Base-by-base conservation (phyloP, 1,139 yeast species). In the Pichia terricola region DNA sequence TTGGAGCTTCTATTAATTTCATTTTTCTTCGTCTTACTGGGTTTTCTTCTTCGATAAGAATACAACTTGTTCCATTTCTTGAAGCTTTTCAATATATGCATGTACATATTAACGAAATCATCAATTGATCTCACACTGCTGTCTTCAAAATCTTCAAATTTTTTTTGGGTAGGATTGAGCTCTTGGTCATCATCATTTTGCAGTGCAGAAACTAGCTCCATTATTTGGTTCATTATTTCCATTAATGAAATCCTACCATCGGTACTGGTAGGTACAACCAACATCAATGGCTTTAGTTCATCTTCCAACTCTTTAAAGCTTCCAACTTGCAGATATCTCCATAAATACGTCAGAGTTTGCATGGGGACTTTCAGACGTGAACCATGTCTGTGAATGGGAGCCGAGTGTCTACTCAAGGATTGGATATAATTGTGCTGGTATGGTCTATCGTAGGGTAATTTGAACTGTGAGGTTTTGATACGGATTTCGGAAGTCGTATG, bases 191-290 rank as follows among this genome's bases (percentile, higher is more conserved):
- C 38, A 25, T 28, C 41, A 8, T 34, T 34, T 10, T 39, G 33
- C 22, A 16, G 22, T 16, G 22, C 22, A 16, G 22, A 52, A 33
- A 56, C 50, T 8, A 54, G 43, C 33, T 52, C 50, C 34, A 50
- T n/a, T 3, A 46, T 25, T 16, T 40, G 37, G 30, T 44, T 50
- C 40, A 54, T 38, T 3, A 49, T 49, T 34, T 48, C 40, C 25
- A 52, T 43, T 28, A 53, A 51, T 11, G 40, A 46, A 27, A 55
- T 39, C 43, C 51, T 49, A 5, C 50, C 50, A 41, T 53, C 55
- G 3, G 27, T 45, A 34, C 45, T 43, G 16, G 49, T 73, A 0
- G 79, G 78, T 2, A 72, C 72, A 45, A 64, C 64, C 35, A 72
- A 60, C 26, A 69, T 49, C 39, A 73, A 52, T 35, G 68, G 70